Conservation (phyloP, 768 basidiomycete genomes). For the Agrocybe chaxingu region DNA sequence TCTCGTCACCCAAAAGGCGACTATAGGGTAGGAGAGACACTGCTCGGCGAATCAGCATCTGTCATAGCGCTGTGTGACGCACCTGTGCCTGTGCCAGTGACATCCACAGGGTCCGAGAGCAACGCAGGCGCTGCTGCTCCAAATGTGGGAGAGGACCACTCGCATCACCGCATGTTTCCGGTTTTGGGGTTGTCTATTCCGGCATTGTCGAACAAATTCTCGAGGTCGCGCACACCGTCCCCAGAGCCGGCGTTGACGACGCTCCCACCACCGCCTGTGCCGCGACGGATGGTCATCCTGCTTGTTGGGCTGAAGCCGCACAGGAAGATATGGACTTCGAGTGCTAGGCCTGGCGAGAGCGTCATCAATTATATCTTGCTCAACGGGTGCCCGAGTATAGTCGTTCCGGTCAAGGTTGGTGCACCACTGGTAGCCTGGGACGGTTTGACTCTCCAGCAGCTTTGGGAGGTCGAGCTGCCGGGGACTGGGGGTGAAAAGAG, state of each 20-base stretch:
- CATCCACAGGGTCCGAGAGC: conserved; percentile 14
- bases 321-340: conserved; percentile 54
- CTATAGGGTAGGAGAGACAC: conserved; percentile 54
- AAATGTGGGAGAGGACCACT: conserved; percentile 8
- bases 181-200: conserved; percentile 29
- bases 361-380: conserved; percentile 61
- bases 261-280: conserved; percentile 37
- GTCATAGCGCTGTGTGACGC: conserved; percentile 42
- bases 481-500: conserved; percentile 28
- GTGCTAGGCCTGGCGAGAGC: conserved; percentile 57
- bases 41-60: conserved; percentile 55
- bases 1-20: conserved; percentile 41
- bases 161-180: conserved; percentile 9
- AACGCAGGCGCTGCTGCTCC: neutral
- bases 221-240: conserved; percentile 48
- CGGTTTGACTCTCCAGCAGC: conserved; percentile 49
- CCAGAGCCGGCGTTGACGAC: conserved; percentile 44
- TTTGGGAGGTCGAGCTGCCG: conserved; percentile 52
- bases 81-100: conserved; percentile 20
- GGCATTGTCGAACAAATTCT: conserved; percentile 40
- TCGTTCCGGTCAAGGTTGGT: conserved; percentile 56
- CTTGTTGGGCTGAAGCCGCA: conserved; percentile 62
- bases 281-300: conserved; percentile 54
- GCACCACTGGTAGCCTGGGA: conserved; percentile 68
- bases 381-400: conserved; percentile 58